Conservation (phyloP, 2,329 filamentous ascomycete genomes). For the Podosphaera xanthii region DNA sequence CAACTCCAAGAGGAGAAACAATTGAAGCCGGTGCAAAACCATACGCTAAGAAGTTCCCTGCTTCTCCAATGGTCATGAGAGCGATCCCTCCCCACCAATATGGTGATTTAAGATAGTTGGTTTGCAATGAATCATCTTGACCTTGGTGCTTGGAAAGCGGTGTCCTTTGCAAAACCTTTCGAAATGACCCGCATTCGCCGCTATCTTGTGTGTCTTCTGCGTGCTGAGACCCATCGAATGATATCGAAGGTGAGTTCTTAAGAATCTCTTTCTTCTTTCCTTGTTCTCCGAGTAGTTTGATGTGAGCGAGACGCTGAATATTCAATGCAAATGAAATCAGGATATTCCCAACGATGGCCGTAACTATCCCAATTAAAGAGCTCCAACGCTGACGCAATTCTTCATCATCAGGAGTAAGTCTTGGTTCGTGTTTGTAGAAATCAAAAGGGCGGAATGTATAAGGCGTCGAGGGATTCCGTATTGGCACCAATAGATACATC, state of each 20-base stretch:
- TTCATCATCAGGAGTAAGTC: constrained; percentile 15
- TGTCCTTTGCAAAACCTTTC: constrained; percentile 7
- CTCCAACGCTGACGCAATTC: constrained; percentile 52
- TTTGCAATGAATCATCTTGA: constrained; percentile 18
- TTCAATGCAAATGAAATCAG: constrained; percentile 91
- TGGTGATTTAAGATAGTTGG: constrained; percentile 66
- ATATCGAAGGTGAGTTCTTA: too few relatives aligned
- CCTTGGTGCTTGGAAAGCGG: constrained; percentile 18
- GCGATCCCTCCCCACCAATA: constrained; percentile 95
- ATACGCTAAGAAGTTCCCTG: constrained; percentile 91
- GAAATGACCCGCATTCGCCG: constrained; percentile 21
- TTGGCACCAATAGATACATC: not conserved
- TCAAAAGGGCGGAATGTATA: not conserved
- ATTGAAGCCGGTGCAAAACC: constrained; percentile 95
- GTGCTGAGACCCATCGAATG: constrained; percentile 21
- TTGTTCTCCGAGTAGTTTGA: constrained; percentile 52
- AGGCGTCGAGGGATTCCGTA: not conserved
- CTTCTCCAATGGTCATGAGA: constrained; percentile 79
- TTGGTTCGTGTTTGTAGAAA: not conserved
- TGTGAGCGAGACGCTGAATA: constrained; percentile 87
- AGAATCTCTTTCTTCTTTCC: constrained; percentile 28
- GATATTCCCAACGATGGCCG: constrained; percentile 77
- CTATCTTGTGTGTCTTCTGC: constrained; percentile 11
- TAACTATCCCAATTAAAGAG: constrained; percentile 81
- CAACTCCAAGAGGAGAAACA: constrained; percentile 88